These are phyloP conservation scores for Pulveroboletus sp. DNA, from an alignment of 768 basidiomycete species.

Conservation along the genomic window DNA sequence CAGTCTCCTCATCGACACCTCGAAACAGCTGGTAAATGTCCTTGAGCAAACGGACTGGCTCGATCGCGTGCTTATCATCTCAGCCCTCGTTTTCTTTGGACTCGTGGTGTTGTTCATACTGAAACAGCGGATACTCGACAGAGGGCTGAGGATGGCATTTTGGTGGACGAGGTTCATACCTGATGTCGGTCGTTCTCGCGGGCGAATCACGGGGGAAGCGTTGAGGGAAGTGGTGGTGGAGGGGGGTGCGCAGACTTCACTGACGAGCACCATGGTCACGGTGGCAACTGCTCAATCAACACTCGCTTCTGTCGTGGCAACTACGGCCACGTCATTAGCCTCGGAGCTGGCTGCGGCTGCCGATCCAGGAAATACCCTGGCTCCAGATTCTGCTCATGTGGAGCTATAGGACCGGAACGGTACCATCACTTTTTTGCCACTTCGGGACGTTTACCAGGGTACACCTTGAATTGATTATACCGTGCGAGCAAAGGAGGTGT, in stretches of 20 bases:
- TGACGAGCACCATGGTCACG: constrained; percentile 6
- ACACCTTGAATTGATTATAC: background rate
- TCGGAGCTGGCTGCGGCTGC: background rate
- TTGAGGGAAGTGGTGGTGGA: constrained; percentile 9
- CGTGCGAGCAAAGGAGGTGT: background rate
- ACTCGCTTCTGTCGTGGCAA: constrained; percentile 10
- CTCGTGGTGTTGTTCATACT: constrained; percentile 82
- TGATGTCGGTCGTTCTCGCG: constrained; percentile 1
- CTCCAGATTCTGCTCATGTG: constrained; percentile 6
- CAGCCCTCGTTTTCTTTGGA: constrained; percentile 76
- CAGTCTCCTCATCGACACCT: constrained; percentile 64
- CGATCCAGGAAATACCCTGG: background rate
- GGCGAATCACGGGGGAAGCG: background rate
- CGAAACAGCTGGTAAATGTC: constrained; percentile 78
- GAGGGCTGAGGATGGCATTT: constrained; percentile 70
- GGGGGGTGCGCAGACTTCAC: background rate
- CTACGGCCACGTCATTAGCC: background rate
- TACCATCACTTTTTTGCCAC: background rate
- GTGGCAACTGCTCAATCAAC: constrained; percentile 5
- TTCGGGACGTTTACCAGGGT: background rate
- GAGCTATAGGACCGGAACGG: constrained; percentile 13
- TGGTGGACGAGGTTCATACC: constrained; percentile 86
- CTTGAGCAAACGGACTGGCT: constrained; percentile 90
- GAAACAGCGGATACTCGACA: constrained; percentile 82
- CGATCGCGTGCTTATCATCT: constrained; percentile 82